phyloP scores from a whole-genome alignment of 2,329 filamentous ascomycete species.

The Botrytis fabae region DNA sequence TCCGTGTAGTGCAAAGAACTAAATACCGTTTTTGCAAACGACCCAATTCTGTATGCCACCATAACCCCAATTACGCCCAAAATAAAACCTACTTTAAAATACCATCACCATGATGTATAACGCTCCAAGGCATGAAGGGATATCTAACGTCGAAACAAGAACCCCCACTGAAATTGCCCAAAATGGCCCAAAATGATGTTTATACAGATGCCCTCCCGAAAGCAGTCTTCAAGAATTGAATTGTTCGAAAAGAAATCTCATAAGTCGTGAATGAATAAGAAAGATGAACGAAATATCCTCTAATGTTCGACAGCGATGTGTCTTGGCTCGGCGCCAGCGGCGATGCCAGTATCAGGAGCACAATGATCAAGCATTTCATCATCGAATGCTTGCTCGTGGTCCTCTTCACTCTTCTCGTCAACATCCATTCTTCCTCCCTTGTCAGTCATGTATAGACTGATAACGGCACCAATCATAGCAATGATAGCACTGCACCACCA shows the following conservation, averaged over 20 bases:
- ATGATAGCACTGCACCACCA: conserved; percentile 91
- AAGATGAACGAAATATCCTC: not conserved
- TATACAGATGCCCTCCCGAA: conserved; percentile 20
- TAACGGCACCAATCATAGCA: conserved; percentile 69
- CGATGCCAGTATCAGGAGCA: conserved; percentile 33
- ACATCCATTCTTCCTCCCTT: conserved; percentile 39
- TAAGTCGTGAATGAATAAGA: conserved; percentile 20
- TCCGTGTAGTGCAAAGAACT: not conserved
- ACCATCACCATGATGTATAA: conserved; percentile 22
- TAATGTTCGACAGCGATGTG: not conserved
- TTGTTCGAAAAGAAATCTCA: conserved; percentile 14
- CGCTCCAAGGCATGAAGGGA: conserved; percentile 18
- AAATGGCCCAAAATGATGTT: conserved; percentile 15
- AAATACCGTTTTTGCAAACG: conserved; percentile 22
- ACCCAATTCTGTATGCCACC: conserved; percentile 11
- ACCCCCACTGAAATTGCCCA: conserved; percentile 13
- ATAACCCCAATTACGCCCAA: conserved; percentile 12
- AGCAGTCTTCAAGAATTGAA: conserved; percentile 20
- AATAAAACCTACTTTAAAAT: conserved; percentile 11
- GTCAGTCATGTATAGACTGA: conserved; percentile 76
- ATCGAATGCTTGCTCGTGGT: conserved; percentile 34
- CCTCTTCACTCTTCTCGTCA: conserved; percentile 38
- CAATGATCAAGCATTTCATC: conserved; percentile 35
- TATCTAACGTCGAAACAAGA: conserved; percentile 24
- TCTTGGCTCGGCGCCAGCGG: conserved; percentile 23